These are phyloP conservation scores for Pythium dissotocum DNA, from an alignment of 352 stramenopile species.

Conservation along the genomic window DNA sequence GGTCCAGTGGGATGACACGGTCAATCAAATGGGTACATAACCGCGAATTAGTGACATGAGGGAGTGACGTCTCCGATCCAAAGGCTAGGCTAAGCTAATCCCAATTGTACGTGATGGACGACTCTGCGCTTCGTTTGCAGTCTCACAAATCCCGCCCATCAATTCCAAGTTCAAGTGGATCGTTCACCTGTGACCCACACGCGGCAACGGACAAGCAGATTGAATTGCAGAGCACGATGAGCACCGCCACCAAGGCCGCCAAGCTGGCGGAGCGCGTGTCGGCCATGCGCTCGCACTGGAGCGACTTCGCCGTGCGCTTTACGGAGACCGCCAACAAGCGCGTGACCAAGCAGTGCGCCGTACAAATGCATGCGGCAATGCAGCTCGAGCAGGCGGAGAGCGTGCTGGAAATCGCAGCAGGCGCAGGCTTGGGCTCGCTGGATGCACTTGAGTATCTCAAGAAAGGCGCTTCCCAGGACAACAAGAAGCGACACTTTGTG, in stretches of 20 bases:
- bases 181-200: no score
- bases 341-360: constrained; percentile 49
- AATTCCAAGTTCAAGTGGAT: no score
- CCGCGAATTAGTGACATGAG: no score
- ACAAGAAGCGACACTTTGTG: constrained; percentile 18
- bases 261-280: constrained; percentile 8
- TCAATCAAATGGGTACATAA: no score
- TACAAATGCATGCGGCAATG: constrained; percentile 48
- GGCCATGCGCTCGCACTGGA: constrained; percentile 13
- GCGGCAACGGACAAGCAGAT: no score
- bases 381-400: constrained; percentile 40
- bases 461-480: constrained; percentile 24
- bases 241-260: background rate
- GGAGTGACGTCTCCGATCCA: no score
- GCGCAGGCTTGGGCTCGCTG: constrained; percentile 47
- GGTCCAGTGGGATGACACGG: no score
- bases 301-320: constrained; percentile 27
- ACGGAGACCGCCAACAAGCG: constrained; percentile 52
- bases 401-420: constrained; percentile 52
- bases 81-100: no score
- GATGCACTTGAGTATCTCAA: constrained; percentile 36
- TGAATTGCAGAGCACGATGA: background rate
- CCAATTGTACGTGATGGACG: background rate
- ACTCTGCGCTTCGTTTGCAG: background rate
- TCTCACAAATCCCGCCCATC: no score